Conservation (phyloP, 345 rosid genomes). For the Salix koriyanagi region DNA sequence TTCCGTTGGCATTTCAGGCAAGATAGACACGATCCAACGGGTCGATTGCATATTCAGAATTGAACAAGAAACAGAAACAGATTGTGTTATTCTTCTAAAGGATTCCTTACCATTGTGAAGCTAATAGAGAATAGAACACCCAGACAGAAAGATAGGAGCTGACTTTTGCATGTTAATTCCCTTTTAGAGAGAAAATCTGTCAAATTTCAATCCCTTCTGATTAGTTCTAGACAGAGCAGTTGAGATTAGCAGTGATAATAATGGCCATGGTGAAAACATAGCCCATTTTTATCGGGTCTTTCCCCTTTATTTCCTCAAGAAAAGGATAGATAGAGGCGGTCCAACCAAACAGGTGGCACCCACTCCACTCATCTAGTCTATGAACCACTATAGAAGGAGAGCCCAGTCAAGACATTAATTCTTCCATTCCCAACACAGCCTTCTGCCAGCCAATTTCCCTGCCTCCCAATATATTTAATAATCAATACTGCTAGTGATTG, state of each 20-base stretch:
- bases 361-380: not conserved
- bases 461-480: too few relatives aligned
- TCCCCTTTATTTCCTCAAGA: not conserved
- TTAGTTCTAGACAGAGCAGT: not conserved
- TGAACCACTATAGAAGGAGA: not conserved
- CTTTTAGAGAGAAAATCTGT: not conserved
- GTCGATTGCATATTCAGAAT: not conserved
- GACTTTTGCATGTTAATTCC: too few relatives aligned
- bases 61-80: not conserved
- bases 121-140: not conserved
- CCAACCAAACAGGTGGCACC: not conserved
- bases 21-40: not conserved
- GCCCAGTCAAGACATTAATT: not conserved
- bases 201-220: not conserved
- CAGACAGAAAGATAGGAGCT: not conserved
- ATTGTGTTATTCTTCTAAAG: not conserved
- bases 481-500: too few relatives aligned
- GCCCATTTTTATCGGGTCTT: not conserved
- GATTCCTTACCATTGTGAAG: not conserved
- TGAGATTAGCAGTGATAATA: too few relatives aligned
- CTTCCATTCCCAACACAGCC: too few relatives aligned
- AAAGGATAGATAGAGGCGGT: not conserved
- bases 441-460: too few relatives aligned
- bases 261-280: not conserved
- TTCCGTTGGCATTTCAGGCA: too few relatives aligned